Conservation (phyloP, 108 stramenopile species). For the Nitzschia palea region DNA sequence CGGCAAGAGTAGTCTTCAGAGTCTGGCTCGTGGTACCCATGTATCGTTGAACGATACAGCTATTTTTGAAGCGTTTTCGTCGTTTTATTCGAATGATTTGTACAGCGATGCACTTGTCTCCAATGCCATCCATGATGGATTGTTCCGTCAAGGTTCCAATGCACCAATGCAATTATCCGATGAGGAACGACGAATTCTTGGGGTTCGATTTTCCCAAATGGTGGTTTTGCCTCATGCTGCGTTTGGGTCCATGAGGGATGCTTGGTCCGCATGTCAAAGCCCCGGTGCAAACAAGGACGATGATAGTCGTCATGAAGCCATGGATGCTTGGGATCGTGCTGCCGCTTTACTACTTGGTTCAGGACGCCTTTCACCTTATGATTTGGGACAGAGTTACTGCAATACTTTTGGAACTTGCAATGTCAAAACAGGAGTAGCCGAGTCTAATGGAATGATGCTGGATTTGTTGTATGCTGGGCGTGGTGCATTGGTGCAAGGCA, state of each 20-base stretch:
- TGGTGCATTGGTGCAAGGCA: conserved; percentile 38
- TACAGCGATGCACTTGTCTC: conserved; percentile 62
- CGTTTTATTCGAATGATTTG: conserved; percentile 34
- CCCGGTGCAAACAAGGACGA: neutral
- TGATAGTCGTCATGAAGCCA: conserved; percentile 1
- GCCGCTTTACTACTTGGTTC: conserved; percentile 60
- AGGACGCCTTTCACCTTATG: conserved; percentile 47
- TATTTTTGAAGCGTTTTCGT: conserved; percentile 42
- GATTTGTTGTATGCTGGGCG: conserved; percentile 57
- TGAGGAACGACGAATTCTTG: conserved; percentile 37
- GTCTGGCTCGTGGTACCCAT: conserved; percentile 42
- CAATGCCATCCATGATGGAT: conserved; percentile 14
- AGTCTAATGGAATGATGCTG: conserved; percentile 43
- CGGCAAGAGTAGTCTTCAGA: conserved; percentile 18
- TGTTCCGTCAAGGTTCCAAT: conserved; percentile 29
- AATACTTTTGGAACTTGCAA: conserved; percentile 57
- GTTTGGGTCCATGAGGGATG: conserved; percentile 39
- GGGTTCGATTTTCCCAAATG: conserved; percentile 43
- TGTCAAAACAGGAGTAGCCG: conserved; percentile 13
- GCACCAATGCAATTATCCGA: conserved; percentile 13
- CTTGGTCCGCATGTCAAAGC: conserved; percentile 14
- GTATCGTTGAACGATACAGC: conserved; percentile 55
- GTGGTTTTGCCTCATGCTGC: conserved; percentile 57
- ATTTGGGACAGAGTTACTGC: conserved; percentile 62
- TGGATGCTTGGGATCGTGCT: conserved; percentile 42